These are phyloP conservation scores for Rutstroemia sydowiana DNA, from an alignment of 2,329 filamentous ascomycete genomes.

Conservation along the genomic window DNA sequence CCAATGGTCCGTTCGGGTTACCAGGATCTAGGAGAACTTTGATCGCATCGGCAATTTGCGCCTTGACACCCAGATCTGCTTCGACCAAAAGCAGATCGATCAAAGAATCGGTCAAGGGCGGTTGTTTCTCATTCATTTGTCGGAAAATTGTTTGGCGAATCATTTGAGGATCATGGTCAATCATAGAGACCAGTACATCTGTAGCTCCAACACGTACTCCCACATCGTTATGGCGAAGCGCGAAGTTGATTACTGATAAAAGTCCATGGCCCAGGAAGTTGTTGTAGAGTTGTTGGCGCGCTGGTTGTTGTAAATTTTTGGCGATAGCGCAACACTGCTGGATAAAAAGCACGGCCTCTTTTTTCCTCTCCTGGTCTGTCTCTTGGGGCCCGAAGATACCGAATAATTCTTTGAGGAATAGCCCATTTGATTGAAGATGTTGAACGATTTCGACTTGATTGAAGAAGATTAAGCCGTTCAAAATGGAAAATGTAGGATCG, in stretches of 20 bases:
- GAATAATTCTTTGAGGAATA: slow-evolving; percentile 80
- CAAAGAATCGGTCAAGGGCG: slow-evolving; percentile 81
- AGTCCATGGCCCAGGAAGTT: slow-evolving; percentile 87
- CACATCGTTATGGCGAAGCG: slow-evolving; percentile 77
- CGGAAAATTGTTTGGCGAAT: slow-evolving; percentile 90
- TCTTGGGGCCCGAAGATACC: slow-evolving; percentile 67
- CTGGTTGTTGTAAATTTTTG: slow-evolving; percentile 84
- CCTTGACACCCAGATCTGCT: slow-evolving; percentile 88
- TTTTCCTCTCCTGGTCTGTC: slow-evolving; percentile 65
- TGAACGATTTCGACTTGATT: slow-evolving; percentile 97
- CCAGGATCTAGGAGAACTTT: slow-evolving; percentile 83
- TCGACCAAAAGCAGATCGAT: slow-evolving; percentile 89
- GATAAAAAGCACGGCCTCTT: slow-evolving; percentile 92
- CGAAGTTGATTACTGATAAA: slow-evolving; percentile 84
- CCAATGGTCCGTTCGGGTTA: slow-evolving; percentile 47
- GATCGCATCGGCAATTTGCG: slow-evolving; percentile 89
- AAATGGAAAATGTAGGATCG: slow-evolving; percentile 93
- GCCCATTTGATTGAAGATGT: slow-evolving; percentile 75
- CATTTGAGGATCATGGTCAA: slow-evolving; percentile 93
- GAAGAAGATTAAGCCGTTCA: slow-evolving; percentile 98
- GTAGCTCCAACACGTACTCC: slow-evolving; percentile 84
- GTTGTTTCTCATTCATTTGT: slow-evolving; percentile 79
- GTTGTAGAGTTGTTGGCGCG: slow-evolving; percentile 73
- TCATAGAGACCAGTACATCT: slow-evolving; percentile 86
- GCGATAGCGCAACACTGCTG: slow-evolving; percentile 92